Conservation (phyloP, 495 filamentous ascomycete species). For the Neurospora pannonica region DNA sequence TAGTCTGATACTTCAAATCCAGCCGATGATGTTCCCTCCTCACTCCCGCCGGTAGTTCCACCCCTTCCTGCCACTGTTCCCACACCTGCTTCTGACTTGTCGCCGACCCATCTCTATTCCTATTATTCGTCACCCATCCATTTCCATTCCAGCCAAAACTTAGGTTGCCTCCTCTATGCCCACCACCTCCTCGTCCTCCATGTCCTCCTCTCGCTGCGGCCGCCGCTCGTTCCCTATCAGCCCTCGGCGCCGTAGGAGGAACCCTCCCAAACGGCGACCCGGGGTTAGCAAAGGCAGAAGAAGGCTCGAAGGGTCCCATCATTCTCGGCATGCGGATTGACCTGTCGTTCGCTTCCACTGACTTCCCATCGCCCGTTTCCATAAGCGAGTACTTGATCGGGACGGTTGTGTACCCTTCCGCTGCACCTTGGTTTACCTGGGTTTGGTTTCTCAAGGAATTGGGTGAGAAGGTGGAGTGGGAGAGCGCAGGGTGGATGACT, state of each 20-base stretch:
- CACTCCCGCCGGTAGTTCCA: not conserved
- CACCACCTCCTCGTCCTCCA: not conserved
- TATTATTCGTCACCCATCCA: not conserved
- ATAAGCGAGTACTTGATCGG: slow-evolving; percentile 10
- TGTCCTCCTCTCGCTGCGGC: not conserved
- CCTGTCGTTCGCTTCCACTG: slow-evolving; percentile 12
- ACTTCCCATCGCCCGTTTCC: slow-evolving; percentile 21
- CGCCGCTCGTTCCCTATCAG: not conserved
- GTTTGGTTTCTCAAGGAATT: slow-evolving; percentile 2
- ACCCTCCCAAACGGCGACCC: not conserved
- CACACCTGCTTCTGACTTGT: not conserved
- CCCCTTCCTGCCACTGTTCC: not conserved
- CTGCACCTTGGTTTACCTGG: not conserved
- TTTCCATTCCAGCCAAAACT: not conserved
- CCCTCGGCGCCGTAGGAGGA: not conserved
- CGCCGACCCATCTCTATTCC: not conserved
- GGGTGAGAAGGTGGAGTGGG: slow-evolving; percentile 20
- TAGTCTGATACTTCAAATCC: not conserved
- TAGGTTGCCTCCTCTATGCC: not conserved
- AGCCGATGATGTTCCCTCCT: not conserved
- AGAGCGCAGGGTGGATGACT: too few species aligned
- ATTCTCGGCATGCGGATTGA: slow-evolving; percentile 11
- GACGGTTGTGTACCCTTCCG: slow-evolving; percentile 7
- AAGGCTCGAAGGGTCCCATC: slow-evolving; percentile 2
- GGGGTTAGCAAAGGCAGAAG: not conserved